Percentiles rank a stretch among this genome's conserved stretches.
Conservation (phyloP, 2,329 filamentous ascomycete genomes). For the Fusarium tuaranense region DNA sequence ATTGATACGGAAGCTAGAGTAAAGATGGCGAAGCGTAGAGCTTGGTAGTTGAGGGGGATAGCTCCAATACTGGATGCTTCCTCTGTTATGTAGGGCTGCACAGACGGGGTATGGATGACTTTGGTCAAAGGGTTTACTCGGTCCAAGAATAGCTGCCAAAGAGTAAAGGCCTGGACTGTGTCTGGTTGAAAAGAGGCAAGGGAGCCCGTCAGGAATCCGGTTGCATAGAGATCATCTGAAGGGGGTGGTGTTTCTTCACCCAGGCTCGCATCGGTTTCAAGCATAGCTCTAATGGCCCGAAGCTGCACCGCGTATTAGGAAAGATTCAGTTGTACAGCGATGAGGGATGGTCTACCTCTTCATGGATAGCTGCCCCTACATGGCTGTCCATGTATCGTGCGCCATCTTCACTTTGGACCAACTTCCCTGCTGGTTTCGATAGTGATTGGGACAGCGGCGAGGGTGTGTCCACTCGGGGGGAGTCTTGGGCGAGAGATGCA, state of each 20-base stretch:
- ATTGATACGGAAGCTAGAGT: background rate
- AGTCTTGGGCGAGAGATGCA: background rate
- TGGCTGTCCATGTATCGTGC: background rate
- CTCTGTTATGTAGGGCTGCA: background rate
- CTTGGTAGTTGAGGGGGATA: background rate
- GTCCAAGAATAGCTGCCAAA: background rate
- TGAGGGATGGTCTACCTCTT: background rate
- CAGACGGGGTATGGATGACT: background rate
- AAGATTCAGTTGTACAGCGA: background rate
- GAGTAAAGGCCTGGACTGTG: background rate
- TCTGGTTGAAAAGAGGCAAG: background rate
- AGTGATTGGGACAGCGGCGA: background rate
- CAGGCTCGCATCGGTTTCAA: background rate
- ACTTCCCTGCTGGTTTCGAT: background rate
- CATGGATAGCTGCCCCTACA: background rate
- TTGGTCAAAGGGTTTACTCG: background rate
- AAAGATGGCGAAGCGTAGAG: background rate
- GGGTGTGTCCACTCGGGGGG: background rate
- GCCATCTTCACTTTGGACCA: background rate
- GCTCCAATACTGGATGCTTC: background rate
- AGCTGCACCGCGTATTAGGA: background rate
- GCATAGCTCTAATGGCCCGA: background rate
- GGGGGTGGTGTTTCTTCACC: background rate
- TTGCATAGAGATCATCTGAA: background rate
- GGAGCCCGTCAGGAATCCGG: background rate